Evolutionary conservation across 176 grass and related monocot genomes (phyloP).

Genomic region (Panicum miliaceum): DNA sequence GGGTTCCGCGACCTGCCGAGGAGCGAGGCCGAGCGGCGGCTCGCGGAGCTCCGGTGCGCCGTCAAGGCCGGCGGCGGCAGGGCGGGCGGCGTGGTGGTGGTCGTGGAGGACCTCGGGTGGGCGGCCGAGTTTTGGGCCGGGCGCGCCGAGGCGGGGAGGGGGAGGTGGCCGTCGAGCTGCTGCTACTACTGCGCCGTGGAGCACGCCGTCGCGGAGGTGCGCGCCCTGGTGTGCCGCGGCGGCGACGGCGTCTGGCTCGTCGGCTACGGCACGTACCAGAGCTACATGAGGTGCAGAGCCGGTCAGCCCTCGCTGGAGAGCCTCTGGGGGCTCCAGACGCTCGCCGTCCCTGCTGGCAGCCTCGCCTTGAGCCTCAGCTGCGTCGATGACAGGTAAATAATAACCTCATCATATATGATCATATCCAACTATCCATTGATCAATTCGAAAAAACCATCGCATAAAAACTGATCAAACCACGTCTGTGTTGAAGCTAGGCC

Average conservation of each 20-base stretch:
- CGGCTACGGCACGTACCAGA: constrained; percentile 66
- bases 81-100: constrained; percentile 45
- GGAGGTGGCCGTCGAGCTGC: constrained; percentile 10
- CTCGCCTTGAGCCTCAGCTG: constrained; percentile 67
- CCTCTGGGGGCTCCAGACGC: constrained; percentile 68
- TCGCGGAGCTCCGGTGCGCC: constrained; percentile 60
- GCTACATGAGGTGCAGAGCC: constrained; percentile 63
- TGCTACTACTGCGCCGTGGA: constrained; percentile 64
- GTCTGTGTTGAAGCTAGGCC: background rate
- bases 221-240: constrained; percentile 51
- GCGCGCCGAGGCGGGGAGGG: constrained; percentile 34
- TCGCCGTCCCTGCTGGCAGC: constrained; percentile 55
- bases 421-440: background rate
- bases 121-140: constrained; percentile 54
- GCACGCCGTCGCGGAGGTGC: constrained; percentile 66
- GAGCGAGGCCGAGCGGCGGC: constrained; percentile 61
- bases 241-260: constrained; percentile 63
- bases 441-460: background rate
- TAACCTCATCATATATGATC: background rate
- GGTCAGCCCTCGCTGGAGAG: constrained; percentile 69
- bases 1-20: constrained; percentile 46
- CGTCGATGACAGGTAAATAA: constrained; percentile 47
- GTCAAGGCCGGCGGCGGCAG: constrained; percentile 38
- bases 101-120: constrained; percentile 72
- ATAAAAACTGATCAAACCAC: background rate